Conservation (phyloP, 257 asterid genomes). For the Solanum appendiculatum region DNA sequence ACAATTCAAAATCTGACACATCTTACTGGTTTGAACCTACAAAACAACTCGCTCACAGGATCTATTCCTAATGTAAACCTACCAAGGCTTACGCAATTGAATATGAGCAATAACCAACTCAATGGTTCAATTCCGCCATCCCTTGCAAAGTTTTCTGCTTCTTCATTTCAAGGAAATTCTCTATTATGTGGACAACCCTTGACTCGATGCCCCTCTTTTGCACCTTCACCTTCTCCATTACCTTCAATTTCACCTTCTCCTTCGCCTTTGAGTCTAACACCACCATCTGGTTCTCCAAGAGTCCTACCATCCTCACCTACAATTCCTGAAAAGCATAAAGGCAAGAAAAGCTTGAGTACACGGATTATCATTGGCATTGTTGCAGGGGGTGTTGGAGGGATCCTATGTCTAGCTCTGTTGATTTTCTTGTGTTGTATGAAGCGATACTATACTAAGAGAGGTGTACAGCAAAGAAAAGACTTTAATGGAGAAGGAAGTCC, state of each 20-base stretch:
- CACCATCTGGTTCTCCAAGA: constrained; percentile 22
- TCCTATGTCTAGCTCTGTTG: constrained; percentile 16
- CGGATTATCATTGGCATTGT: constrained; percentile 39
- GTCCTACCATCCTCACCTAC: constrained; percentile 23
- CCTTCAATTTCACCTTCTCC: constrained; percentile 17
- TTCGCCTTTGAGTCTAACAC: constrained; percentile 6
- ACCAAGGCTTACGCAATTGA: constrained; percentile 39
- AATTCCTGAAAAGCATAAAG: constrained; percentile 15
- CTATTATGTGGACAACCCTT: constrained; percentile 59
- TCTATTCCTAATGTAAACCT: constrained; percentile 45
- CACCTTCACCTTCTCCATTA: constrained; percentile 21
- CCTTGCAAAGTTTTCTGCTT: constrained; percentile 40
- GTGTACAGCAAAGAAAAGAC: constrained; percentile 16
- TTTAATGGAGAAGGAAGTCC: constrained; percentile 12
- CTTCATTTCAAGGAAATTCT: constrained; percentile 60
- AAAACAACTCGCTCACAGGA: constrained; percentile 59
- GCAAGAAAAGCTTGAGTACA: constrained; percentile 32
- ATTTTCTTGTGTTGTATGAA: constrained; percentile 21
- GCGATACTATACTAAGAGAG: constrained; percentile 15
- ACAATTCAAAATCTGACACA: constrained; percentile 27
- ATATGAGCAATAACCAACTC: constrained; percentile 48
- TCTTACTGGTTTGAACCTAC: constrained; percentile 46
- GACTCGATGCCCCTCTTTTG: constrained; percentile 23
- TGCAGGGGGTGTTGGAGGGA: constrained; percentile 27
- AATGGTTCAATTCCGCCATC: constrained; percentile 60